Conservation (phyloP, 495 filamentous ascomycete genomes). For the Aspergillus cristatus region DNA sequence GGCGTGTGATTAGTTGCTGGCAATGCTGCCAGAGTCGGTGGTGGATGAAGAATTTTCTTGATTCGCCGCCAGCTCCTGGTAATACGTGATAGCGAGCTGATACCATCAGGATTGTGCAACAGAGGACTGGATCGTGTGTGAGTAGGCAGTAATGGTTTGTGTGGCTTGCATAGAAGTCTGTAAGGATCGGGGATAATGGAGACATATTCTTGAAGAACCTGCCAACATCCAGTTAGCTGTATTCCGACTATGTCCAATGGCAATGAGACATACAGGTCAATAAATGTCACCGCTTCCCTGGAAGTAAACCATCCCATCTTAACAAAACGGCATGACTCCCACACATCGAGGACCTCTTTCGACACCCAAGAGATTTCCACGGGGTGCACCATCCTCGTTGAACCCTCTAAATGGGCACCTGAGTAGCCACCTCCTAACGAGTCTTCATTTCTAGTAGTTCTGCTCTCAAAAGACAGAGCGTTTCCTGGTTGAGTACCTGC, state of each 20-base stretch:
- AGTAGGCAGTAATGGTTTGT: conserved; percentile 35
- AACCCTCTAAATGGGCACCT: conserved; percentile 8
- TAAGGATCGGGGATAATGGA: conserved; percentile 42
- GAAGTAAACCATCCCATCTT: conserved; percentile 47
- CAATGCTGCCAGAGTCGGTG: conserved; percentile 46
- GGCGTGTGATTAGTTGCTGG: conserved; percentile 40
- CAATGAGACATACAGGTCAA: conserved; percentile 40
- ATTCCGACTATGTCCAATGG: neutral
- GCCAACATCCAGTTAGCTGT: conserved; percentile 1
- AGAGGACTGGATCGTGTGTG: conserved; percentile 39
- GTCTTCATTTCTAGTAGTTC: conserved; percentile 10
- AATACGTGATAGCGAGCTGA: conserved; percentile 45
- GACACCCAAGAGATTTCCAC: conserved; percentile 22
- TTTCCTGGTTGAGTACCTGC: conserved; percentile 9
- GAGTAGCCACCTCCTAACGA: conserved; percentile 5
- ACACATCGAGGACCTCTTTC: conserved; percentile 31
- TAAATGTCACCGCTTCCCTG: conserved; percentile 38
- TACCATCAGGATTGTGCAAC: conserved; percentile 44
- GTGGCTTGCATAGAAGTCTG: conserved; percentile 41
- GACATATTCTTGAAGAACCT: conserved; percentile 53
- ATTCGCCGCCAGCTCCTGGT: conserved; percentile 42
- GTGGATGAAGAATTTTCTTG: conserved; percentile 46
- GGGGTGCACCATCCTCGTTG: conserved; percentile 14
- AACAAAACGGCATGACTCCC: conserved; percentile 43
- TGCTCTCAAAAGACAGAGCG: conserved; percentile 6